phyloP scores from a whole-genome alignment of 768 basidiomycete genomes.

The Xerocomus spinulosus region DNA sequence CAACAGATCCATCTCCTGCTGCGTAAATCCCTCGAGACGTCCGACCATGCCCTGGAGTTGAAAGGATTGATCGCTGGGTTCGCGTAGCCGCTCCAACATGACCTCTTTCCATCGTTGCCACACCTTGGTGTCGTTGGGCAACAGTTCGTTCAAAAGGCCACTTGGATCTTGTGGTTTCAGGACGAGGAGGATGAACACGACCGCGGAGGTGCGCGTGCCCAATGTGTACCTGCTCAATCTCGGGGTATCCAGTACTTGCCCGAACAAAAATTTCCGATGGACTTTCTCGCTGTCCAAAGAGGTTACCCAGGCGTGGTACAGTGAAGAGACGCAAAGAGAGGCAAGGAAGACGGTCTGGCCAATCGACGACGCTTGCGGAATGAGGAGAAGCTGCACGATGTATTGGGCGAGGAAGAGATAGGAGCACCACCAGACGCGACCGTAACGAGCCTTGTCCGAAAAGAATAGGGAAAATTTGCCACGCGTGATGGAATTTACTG shows the following conservation, averaged over 20 bases:
- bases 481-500: conserved; percentile 28
- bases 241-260: conserved; percentile 10
- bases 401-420: conserved; percentile 20
- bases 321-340: conserved; percentile 24
- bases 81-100: conserved; percentile 4
- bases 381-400: conserved; percentile 27
- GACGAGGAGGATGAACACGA: conserved; percentile 16
- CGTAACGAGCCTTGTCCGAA: conserved; percentile 6
- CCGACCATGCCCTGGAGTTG: background rate
- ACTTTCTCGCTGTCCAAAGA: conserved; percentile 30
- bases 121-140: conserved; percentile 21
- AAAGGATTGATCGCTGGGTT: background rate
- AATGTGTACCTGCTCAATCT: conserved; percentile 13
- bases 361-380: conserved; percentile 25
- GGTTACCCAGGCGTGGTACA: conserved; percentile 21
- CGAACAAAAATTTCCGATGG: conserved; percentile 11
- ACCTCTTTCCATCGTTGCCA: conserved; percentile 20
- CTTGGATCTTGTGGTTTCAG: conserved; percentile 5
- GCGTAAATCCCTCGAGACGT: conserved; percentile 1
- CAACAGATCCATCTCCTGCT: conserved; percentile 8
- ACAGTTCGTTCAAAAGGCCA: conserved; percentile 8
- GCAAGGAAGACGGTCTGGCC: conserved; percentile 30
- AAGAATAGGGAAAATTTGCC: conserved; percentile 26
- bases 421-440: conserved; percentile 19
- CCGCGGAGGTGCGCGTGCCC: conserved; percentile 13